Percentiles rank a stretch among this genome's conserved stretches.
Evolutionary conservation across 768 basidiomycete species (phyloP).

Genomic region (Macrolepiota fuliginosa): DNA sequence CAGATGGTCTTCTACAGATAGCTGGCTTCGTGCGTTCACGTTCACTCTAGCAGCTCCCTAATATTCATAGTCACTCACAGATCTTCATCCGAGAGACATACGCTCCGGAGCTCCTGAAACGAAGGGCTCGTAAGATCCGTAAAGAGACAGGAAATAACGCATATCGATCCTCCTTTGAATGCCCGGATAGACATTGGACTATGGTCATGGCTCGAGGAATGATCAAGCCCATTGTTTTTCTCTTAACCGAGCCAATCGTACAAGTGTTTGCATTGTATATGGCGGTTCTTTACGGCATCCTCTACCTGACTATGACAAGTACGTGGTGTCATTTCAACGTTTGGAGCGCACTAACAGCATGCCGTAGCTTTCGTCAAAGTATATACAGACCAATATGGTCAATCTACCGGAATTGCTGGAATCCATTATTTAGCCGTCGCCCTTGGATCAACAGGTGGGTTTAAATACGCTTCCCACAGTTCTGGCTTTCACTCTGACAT

Average conservation of each 20-base stretch:
- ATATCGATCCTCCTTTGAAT: slow-evolving; percentile 42
- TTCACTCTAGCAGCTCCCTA: background rate
- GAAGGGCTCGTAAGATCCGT: slow-evolving; percentile 35
- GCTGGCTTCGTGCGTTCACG: slow-evolving; percentile 42
- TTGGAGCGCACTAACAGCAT: slow-evolving; percentile 6
- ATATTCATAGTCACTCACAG: slow-evolving; percentile 7
- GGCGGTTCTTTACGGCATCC: slow-evolving; percentile 54
- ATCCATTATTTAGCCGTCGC: slow-evolving; percentile 65
- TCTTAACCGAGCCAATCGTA: slow-evolving; percentile 56
- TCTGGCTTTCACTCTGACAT: background rate
- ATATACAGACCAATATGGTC: slow-evolving; percentile 44
- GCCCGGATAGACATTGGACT: slow-evolving; percentile 38
- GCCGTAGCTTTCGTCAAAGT: slow-evolving; percentile 50
- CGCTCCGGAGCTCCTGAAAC: slow-evolving; percentile 46
- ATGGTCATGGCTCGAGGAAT: slow-evolving; percentile 45
- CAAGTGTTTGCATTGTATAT: slow-evolving; percentile 58
- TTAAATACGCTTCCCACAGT: slow-evolving; percentile 21
- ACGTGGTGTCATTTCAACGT: slow-evolving; percentile 18
- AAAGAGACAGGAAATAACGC: slow-evolving; percentile 26
- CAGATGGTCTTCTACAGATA: slow-evolving; percentile 43
- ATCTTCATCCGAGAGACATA: slow-evolving; percentile 37
- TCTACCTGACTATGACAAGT: slow-evolving; percentile 41
- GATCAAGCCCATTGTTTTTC: slow-evolving; percentile 55
- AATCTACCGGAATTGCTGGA: slow-evolving; percentile 51
- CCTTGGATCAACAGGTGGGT: slow-evolving; percentile 45